These are phyloP conservation scores for Uromyces viciae-fabae DNA, from an alignment of 1,284 basidiomycete species.

Conservation along the genomic window DNA sequence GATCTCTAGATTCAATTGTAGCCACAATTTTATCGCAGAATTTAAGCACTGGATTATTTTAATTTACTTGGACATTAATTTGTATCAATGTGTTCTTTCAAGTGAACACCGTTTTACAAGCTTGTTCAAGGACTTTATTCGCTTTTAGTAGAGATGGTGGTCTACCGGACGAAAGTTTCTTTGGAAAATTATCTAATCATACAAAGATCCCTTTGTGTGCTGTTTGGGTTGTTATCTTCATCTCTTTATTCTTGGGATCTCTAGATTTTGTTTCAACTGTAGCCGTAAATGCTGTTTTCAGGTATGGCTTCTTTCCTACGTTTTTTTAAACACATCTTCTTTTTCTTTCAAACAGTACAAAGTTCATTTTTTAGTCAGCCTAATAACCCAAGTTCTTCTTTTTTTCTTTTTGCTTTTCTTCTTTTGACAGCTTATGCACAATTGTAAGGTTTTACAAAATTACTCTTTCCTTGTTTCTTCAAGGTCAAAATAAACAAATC, in stretches of 20 bases:
- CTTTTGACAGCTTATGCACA: conserved; percentile 4
- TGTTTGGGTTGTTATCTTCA: conserved; percentile 71
- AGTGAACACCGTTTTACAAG: conserved; percentile 66
- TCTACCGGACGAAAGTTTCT: conserved; percentile 74
- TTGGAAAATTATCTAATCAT: conserved; percentile 62
- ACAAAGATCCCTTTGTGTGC: conserved; percentile 74
- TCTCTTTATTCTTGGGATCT: conserved; percentile 61
- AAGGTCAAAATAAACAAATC: no score
- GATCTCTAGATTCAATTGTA: conserved; percentile 64
- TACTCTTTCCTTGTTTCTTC: no score
- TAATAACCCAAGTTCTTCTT: no score
- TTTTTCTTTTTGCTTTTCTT: neutral
- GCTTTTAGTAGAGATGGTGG: conserved; percentile 81
- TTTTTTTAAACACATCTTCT: no score
- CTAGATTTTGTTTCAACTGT: conserved; percentile 72
- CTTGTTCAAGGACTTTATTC: conserved; percentile 77
- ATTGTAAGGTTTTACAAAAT: conserved; percentile 18
- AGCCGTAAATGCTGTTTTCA: conserved; percentile 79
- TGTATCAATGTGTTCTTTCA: conserved; percentile 53
- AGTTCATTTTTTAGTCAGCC: no score
- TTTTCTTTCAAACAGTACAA: no score
- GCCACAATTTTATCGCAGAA: conserved; percentile 27
- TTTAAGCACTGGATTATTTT: conserved; percentile 6
- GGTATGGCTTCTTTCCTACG: conserved; percentile 64
- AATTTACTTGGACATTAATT: conserved; percentile 24